Base-by-base conservation (phyloP, 176 grass and related monocot species). In the Dendrocalamus sinicus region DNA sequence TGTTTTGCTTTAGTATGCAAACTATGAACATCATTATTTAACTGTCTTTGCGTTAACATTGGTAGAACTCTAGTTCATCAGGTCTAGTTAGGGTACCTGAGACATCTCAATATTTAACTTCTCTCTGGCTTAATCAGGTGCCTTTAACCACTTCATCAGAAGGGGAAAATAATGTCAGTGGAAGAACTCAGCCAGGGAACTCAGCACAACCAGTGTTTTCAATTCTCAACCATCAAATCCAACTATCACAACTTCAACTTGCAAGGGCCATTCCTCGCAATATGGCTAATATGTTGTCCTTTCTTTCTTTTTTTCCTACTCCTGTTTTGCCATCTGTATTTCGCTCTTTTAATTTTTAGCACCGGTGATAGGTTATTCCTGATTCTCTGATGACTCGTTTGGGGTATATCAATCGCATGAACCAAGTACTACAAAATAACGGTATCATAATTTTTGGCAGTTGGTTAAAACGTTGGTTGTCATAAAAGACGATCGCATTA, bases 371-470 rank as follows among this genome's bases (percentile, higher is more conserved):
- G 96, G 81, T 92, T 67, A 88, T 98, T 92, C 93, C 96, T 63
- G 93, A 98, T 94, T 92, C 96, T 78, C 39, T 98, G 70, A 92
- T 35, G 51, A 94, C 90, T 77, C 86, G 94, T 62, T 81, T 72
- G 17, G 96, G 91, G 82, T 98, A 94, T 77, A 92, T 95, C 40
- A 88, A 91, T 72, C 91, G 73, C 40, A 89, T 98, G 91, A 91
- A 94, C 12, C 32, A 32, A 32, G 32, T 32, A 32, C 32, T 32
- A 81, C 93, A 84, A 86, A 95, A 85, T 62, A 89, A 88, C 79
- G 90, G 96, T 98, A 89, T 73, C 19, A 30, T 75, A 47, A 7
- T 24, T 87, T 66, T 77, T 30, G 24, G 78, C 30, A 80, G 50
- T 41, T 1, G 28, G 28, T 30, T 30, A n/a, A n/a, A n/a, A n/a